Percentiles rank a stretch among this genome's conserved stretches.
These are phyloP conservation scores for Rhamnella rubrinervis DNA, from an alignment of 331 rosid genomes.

Conservation along the genomic window DNA sequence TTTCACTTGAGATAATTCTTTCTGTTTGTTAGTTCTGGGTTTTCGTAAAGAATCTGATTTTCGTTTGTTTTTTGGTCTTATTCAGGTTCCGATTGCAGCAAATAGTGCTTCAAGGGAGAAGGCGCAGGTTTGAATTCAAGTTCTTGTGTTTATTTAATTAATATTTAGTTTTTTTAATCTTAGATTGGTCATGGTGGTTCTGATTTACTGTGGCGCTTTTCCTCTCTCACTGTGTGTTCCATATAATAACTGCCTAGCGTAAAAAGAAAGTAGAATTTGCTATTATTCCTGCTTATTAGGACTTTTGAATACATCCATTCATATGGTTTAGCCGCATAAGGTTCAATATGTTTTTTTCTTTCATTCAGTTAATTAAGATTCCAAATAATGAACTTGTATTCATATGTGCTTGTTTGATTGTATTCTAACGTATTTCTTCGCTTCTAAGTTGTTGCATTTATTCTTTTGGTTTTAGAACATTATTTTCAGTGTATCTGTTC, in stretches of 20 bases:
- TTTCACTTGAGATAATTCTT: conserved; percentile 4
- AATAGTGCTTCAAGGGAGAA: conserved; percentile 87
- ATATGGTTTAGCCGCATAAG: too few relatives aligned
- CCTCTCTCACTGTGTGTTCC: background rate
- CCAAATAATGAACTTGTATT: too few relatives aligned
- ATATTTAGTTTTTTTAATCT: background rate
- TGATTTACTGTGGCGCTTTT: background rate
- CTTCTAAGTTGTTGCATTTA: background rate
- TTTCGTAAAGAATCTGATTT: conserved; percentile 17
- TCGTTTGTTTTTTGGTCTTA: conserved; percentile 20
- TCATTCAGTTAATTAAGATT: too few relatives aligned
- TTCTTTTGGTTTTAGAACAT: background rate
- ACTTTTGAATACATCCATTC: background rate
- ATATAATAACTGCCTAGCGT: too few relatives aligned
- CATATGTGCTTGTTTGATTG: too few relatives aligned
- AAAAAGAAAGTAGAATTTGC: background rate
- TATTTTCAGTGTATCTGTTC: background rate
- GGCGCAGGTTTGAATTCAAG: conserved; percentile 63
- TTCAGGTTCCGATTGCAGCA: conserved; percentile 83
- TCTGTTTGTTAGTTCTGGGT: background rate
- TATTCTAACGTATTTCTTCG: too few relatives aligned
- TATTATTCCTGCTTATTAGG: background rate
- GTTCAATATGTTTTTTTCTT: too few relatives aligned
- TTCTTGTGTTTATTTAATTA: conserved; percentile 16
- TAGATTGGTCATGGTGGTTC: background rate